Conservation (phyloP, 345 rosid species). For the Sonneratia caseolaris region DNA sequence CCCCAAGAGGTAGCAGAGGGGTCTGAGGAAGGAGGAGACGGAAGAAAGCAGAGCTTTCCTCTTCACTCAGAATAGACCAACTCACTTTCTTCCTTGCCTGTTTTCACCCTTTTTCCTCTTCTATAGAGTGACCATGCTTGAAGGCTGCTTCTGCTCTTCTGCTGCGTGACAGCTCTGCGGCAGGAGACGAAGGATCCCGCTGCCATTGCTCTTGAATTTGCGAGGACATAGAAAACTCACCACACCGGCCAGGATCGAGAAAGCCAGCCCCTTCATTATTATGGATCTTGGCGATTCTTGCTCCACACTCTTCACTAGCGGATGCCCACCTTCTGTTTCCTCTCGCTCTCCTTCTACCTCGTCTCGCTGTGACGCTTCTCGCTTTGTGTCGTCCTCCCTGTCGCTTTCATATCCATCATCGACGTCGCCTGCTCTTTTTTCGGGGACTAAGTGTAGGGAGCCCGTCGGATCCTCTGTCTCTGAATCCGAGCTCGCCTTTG, state of each 20-base stretch:
- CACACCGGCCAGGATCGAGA: not conserved
- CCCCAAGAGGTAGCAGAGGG: not conserved
- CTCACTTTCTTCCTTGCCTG: not conserved
- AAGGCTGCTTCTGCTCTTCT: not conserved
- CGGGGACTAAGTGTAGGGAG: not conserved
- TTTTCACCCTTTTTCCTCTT: not conserved
- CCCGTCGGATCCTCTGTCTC: not conserved
- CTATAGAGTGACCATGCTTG: not conserved
- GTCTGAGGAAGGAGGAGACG: not conserved
- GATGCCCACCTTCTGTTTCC: not conserved
- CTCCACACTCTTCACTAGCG: not conserved
- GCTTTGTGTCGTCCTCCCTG: not conserved
- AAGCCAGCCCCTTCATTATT: not conserved
- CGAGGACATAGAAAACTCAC: too few species aligned
- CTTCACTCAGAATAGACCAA: not conserved
- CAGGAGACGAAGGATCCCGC: not conserved
- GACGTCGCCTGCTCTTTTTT: not conserved
- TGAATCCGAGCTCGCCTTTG: not conserved
- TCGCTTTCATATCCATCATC: not conserved
- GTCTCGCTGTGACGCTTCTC: not conserved
- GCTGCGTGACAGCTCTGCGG: not conserved
- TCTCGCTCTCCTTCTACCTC: not conserved
- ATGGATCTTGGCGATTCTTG: slow-evolving; percentile 2
- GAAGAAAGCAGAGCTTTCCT: not conserved
- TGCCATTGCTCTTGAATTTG: not conserved